Evolutionary conservation across 495 filamentous ascomycete species (phyloP), one percentile per base, ranked within the genome.

Genomic region (Podospora comata): DNA sequence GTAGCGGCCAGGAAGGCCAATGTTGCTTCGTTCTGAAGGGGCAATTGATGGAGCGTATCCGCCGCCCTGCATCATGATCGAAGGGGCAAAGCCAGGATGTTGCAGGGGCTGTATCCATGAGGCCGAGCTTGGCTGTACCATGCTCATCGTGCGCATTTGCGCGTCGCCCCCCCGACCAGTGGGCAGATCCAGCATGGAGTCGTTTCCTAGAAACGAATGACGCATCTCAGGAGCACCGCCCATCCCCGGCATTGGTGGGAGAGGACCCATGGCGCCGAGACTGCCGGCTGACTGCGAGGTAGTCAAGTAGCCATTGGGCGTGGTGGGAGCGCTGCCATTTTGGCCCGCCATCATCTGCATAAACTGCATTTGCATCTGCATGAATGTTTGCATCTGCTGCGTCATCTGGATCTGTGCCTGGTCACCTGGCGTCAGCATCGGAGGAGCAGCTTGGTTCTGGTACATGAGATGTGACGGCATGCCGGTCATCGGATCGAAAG

Each of bases 291-390:
- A 76, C 23, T 73, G 72, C 18, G 39, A 48, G 13, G 73, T 67
- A 54, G 74, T 68, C 75, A 79, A 70, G 62, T 81, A 73, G 68
- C 77, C 76, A 69, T 76, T 76, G 54, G 75, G 72, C 3, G 73
- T 72, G 48, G 79, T 66, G 23, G 77, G 72, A 44, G 71, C 79
- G 66, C 72, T 53, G 60, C 70, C 71, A 60, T 73, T 74, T 60
- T 82, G 77, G 58, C 77, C 77, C 16, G 82, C 80, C 84, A 90
- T 89, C 85, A 94, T 90, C 67, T 92, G 90, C 88, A 93, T 92
- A 82, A 92, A 91, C 67, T 95, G 90, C 89, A 97, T 94, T 75
- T 96, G 92, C 89, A 96, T 92, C 73, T 93, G 90, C 90, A 95
- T 92, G 81, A 94, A 94, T 71, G 90, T 87, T 27, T 86, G 84